Evolutionary conservation across 169 alveolate species (phyloP).

Genomic region (Plasmodium reichenowi): DNA sequence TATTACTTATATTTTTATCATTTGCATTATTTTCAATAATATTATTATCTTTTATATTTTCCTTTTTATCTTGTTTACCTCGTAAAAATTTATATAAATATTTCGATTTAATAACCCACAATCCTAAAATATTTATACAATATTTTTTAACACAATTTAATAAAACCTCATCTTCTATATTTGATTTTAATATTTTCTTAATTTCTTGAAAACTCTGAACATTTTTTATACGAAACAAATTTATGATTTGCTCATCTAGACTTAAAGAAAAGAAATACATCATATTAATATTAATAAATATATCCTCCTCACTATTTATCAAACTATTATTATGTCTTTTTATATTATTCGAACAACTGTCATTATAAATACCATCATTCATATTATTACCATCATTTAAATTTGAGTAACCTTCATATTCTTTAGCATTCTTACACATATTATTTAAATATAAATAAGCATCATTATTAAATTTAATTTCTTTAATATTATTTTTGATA

Average conservation of each 20-base stretch:
- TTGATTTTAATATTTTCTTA: slow-evolving; percentile 44
- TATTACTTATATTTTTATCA: neutral
- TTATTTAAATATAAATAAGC: slow-evolving; percentile 44
- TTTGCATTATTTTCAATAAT: neutral
- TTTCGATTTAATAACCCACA: slow-evolving; percentile 75
- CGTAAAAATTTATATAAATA: slow-evolving; percentile 75
- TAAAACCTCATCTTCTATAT: slow-evolving; percentile 19
- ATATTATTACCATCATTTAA: neutral
- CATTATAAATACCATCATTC: slow-evolving; percentile 6
- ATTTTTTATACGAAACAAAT: slow-evolving; percentile 65
- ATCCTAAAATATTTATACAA: slow-evolving; percentile 65
- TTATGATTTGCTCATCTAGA: slow-evolving; percentile 72
- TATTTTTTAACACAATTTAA: slow-evolving; percentile 40
- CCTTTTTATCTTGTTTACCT: slow-evolving; percentile 47
- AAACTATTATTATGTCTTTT: neutral
- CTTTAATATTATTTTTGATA: neutral
- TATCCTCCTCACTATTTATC: slow-evolving; percentile 30
- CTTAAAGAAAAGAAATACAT: slow-evolving; percentile 55
- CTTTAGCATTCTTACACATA: slow-evolving; percentile 46
- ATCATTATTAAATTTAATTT: slow-evolving; percentile 57
- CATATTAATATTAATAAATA: slow-evolving; percentile 39
- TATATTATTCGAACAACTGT: slow-evolving; percentile 3
- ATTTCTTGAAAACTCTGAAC: slow-evolving; percentile 58
- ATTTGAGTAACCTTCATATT: neutral
- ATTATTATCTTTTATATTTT: slow-evolving; percentile 10